These are phyloP conservation scores for Pythium aphanidermatum DNA, from an alignment of 352 stramenopile species.

Conservation along the genomic window DNA sequence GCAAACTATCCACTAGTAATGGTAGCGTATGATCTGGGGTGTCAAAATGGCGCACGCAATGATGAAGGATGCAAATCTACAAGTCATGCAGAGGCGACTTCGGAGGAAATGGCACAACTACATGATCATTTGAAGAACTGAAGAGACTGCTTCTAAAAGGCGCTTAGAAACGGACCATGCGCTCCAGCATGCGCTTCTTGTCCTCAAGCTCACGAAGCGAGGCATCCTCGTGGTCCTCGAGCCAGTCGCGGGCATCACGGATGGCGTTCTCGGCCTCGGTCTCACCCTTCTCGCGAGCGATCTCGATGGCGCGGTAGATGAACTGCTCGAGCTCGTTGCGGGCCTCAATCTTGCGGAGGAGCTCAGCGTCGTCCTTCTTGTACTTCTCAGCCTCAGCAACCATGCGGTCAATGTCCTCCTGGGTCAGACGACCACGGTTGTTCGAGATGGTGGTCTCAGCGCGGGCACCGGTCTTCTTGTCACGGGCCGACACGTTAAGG, in stretches of 20 bases:
- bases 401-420: slow-evolving; percentile 44
- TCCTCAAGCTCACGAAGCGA: slow-evolving; percentile 87
- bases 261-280: slow-evolving; percentile 49
- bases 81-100: no score
- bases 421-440: slow-evolving; percentile 32
- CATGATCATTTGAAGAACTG: slow-evolving; percentile 19
- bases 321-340: slow-evolving; percentile 38
- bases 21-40: background rate
- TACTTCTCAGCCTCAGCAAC: slow-evolving; percentile 39
- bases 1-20: slow-evolving; percentile 23
- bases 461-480: slow-evolving; percentile 51
- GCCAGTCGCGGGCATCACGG: slow-evolving; percentile 63
- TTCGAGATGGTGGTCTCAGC: slow-evolving; percentile 37
- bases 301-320: slow-evolving; percentile 36
- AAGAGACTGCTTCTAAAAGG: background rate
- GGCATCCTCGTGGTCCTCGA: slow-evolving; percentile 51
- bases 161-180: slow-evolving; percentile 31
- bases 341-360: slow-evolving; percentile 37
- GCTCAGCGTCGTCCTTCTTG: slow-evolving; percentile 38
- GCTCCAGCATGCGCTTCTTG: slow-evolving; percentile 65
- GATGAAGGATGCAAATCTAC: slow-evolving; percentile 9
- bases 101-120: no score
- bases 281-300: slow-evolving; percentile 29
- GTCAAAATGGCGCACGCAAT: slow-evolving; percentile 10
- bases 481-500: slow-evolving; percentile 64